Conservation (phyloP, 768 basidiomycete species). For the Boletus eberwhitei region DNA sequence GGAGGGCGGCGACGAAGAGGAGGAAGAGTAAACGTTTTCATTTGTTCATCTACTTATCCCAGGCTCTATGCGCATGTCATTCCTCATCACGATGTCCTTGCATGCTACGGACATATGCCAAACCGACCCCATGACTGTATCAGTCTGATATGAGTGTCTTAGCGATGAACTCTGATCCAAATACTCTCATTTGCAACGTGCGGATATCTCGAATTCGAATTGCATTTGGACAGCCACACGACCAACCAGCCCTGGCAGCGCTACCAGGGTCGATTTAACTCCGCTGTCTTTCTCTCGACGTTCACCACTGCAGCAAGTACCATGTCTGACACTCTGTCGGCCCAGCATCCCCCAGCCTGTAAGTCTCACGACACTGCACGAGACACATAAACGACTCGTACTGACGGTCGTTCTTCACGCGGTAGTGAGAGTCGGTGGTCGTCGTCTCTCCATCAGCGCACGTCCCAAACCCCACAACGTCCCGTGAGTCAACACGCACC, state of each 20-base stretch:
- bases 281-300: slow-evolving; percentile 6
- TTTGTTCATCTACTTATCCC: slow-evolving; percentile 24
- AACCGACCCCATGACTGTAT: slow-evolving; percentile 24
- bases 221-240: slow-evolving; percentile 6
- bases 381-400: background rate
- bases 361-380: slow-evolving; percentile 17
- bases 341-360: slow-evolving; percentile 50
- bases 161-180: background rate
- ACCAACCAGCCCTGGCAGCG: background rate
- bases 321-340: slow-evolving; percentile 30
- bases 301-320: slow-evolving; percentile 8
- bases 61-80: slow-evolving; percentile 27
- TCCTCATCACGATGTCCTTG: slow-evolving; percentile 28
- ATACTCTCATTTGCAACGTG: background rate
- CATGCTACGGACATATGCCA: slow-evolving; percentile 31
- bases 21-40: slow-evolving; percentile 64
- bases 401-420: background rate
- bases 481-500: slow-evolving; percentile 26
- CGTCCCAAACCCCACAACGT: slow-evolving; percentile 36
- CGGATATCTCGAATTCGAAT: background rate
- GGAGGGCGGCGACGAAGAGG: slow-evolving; percentile 86
- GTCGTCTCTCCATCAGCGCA: slow-evolving; percentile 45
- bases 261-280: slow-evolving; percentile 7
- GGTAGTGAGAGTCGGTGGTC: slow-evolving; percentile 45
- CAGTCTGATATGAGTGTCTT: background rate